Conservation (phyloP, 2,329 filamentous ascomycete species). For the Exutisphaerella laricina region DNA sequence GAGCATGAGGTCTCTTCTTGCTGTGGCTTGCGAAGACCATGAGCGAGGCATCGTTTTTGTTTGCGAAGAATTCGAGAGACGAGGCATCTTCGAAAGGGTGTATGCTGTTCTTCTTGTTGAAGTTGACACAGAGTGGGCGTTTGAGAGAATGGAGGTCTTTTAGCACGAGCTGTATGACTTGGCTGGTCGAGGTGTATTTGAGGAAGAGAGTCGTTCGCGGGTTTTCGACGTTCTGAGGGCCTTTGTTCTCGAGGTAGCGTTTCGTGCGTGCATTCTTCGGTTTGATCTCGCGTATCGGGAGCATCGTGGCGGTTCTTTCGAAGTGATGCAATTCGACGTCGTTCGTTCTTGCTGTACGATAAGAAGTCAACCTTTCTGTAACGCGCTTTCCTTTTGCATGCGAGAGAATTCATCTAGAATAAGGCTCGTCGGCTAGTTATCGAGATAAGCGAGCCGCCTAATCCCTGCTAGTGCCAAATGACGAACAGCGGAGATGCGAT, state of each 20-base stretch:
- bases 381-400: too few relatives aligned
- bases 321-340: too few relatives aligned
- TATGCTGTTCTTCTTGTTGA: constrained; percentile 94
- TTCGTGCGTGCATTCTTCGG: constrained; percentile 82
- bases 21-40: constrained; percentile 77
- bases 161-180: constrained; percentile 75
- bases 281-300: constrained; percentile 54
- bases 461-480: too few relatives aligned
- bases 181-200: constrained; percentile 77
- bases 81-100: constrained; percentile 89
- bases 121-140: constrained; percentile 77
- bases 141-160: constrained; percentile 81
- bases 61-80: constrained; percentile 88
- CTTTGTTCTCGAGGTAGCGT: constrained; percentile 87
- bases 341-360: too few relatives aligned
- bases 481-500: too few relatives aligned
- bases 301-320: constrained; percentile 24
- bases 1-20: constrained; percentile 91
- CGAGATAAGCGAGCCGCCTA: too few relatives aligned
- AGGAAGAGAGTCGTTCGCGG: constrained; percentile 86
- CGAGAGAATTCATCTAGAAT: too few relatives aligned
- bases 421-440: too few relatives aligned
- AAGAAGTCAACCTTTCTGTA: too few relatives aligned
- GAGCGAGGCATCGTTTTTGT: constrained; percentile 90
- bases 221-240: constrained; percentile 83